These are phyloP conservation scores for Cercospora zeae-maydis DNA, from an alignment of 2,329 filamentous ascomycete genomes.

Conservation along the genomic window DNA sequence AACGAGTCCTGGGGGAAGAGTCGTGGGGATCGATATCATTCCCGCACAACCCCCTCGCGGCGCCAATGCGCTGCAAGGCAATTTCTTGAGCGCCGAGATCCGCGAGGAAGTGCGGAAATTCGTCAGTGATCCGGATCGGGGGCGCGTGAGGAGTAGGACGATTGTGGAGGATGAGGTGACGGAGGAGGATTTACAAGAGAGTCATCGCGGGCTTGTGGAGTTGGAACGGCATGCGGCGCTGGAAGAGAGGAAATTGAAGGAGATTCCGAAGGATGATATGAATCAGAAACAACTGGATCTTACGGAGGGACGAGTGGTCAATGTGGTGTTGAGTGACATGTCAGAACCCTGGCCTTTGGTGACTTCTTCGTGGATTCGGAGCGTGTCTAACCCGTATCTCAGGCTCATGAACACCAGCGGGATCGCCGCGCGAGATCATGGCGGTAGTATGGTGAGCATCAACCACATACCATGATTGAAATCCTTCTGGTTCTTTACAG, in stretches of 20 bases:
- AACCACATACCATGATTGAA: too few species aligned
- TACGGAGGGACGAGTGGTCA: constrained; percentile 60
- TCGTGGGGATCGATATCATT: constrained; percentile 91
- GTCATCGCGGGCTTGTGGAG: constrained; percentile 62
- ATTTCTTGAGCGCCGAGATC: constrained; percentile 76
- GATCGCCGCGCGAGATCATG: constrained; percentile 79
- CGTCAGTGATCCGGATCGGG: constrained; percentile 61
- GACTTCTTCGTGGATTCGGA: constrained; percentile 74
- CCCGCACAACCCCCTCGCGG: constrained; percentile 86
- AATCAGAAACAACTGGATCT: constrained; percentile 28
- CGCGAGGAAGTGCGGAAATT: constrained; percentile 73
- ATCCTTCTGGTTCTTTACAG: too few species aligned
- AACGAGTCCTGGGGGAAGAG: constrained; percentile 66
- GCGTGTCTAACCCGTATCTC: constrained; percentile 88
- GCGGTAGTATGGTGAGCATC: constrained; percentile 75
- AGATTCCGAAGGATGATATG: constrained; percentile 16
- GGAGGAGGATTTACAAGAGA: constrained; percentile 41
- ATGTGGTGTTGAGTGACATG: constrained; percentile 98
- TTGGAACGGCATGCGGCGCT: constrained; percentile 51
- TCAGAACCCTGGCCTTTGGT: constrained; percentile 90
- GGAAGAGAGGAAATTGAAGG: constrained; percentile 8
- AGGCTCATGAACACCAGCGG: constrained; percentile 99
- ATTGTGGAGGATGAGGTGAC: constrained; percentile 32
- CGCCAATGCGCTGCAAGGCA: constrained; percentile 91
- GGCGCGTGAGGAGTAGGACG: constrained; percentile 42